Evolutionary conservation across 108 stramenopile species (phyloP).

Genomic region (Cyclotella baltica): DNA sequence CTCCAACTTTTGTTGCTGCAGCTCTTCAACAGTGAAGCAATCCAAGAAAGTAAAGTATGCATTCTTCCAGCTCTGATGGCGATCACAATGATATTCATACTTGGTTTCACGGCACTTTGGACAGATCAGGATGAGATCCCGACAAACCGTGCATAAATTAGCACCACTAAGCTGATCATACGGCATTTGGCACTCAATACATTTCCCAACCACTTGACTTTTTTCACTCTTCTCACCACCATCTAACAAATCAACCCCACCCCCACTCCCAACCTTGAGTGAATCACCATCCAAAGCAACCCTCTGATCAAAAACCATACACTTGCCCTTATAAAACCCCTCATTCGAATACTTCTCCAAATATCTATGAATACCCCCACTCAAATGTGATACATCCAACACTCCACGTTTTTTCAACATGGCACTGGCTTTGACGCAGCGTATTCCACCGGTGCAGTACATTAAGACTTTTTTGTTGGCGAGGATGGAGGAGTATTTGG

Average conservation of each 20-base stretch:
- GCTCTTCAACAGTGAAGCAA: conserved; percentile 53
- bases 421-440: conserved; percentile 80
- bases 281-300: conserved; percentile 66
- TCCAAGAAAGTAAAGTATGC: conserved; percentile 85
- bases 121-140: conserved; percentile 77
- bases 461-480: conserved; percentile 89
- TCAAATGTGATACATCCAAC: conserved; percentile 81
- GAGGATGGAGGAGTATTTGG: conserved; percentile 58
- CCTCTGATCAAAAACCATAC: conserved; percentile 94
- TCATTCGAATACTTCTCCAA: conserved; percentile 82
- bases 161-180: conserved; percentile 76
- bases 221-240: conserved; percentile 13
- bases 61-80: conserved; percentile 70
- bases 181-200: conserved; percentile 62
- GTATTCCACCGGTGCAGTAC: conserved; percentile 95
- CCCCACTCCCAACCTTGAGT: background rate
- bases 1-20: conserved; percentile 47
- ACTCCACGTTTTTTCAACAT: conserved; percentile 77
- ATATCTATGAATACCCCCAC: conserved; percentile 95
- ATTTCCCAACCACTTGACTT: conserved; percentile 59
- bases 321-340: conserved; percentile 90
- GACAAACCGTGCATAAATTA: conserved; percentile 78
- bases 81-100: conserved; percentile 76
- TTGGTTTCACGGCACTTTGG: conserved; percentile 51
- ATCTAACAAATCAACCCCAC: conserved; percentile 2